Percentiles rank a stretch among this genome's conserved stretches.
Evolutionary conservation across 2,329 filamentous ascomycete species (phyloP).

Genomic region (Colletotrichum orchidophilum): DNA sequence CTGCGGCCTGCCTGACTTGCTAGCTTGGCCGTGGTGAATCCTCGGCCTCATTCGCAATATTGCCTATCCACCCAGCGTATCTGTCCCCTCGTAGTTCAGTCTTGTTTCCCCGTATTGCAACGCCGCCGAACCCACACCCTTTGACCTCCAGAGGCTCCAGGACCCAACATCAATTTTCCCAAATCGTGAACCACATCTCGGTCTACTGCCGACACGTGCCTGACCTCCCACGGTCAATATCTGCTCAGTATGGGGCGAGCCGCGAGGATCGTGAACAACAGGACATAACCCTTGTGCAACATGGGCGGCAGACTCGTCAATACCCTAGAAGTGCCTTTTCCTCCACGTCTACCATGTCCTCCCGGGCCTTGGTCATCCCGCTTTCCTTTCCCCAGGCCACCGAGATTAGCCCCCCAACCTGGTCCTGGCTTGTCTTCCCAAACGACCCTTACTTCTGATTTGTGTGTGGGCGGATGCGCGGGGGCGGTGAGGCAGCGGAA

Average conservation of each 20-base stretch:
- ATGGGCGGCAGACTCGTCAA: not conserved
- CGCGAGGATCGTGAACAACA: not conserved
- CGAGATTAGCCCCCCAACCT: conserved; percentile 30
- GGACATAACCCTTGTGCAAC: not conserved
- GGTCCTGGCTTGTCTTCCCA: conserved; percentile 2
- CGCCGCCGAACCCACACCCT: conserved; percentile 8
- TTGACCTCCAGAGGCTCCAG: not conserved
- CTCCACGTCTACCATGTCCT: conserved; percentile 8
- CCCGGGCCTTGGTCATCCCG: conserved; percentile 14
- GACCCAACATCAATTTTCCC: conserved; percentile 15
- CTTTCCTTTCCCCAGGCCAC: conserved; percentile 28
- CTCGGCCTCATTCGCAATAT: conserved; percentile 33
- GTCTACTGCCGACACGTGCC: conserved; percentile 31
- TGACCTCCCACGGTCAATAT: conserved; percentile 2
- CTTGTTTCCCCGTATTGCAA: conserved; percentile 11
- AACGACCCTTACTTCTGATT: conserved; percentile 18
- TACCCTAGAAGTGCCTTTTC: not conserved
- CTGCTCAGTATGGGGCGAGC: not conserved
- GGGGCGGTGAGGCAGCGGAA: conserved; percentile 30
- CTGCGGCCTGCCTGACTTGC: conserved; percentile 5
- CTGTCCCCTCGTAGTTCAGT: not conserved
- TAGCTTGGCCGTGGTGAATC: conserved; percentile 27
- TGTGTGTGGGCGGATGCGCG: conserved; percentile 26
- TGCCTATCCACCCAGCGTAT: conserved; percentile 29
- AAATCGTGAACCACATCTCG: conserved; percentile 23